Percentiles rank a stretch among this genome's conserved stretches.
These are phyloP conservation scores for Ophiostoma novo-ulmi DNA, from an alignment of 2,329 filamentous ascomycete species.

Conservation along the genomic window DNA sequence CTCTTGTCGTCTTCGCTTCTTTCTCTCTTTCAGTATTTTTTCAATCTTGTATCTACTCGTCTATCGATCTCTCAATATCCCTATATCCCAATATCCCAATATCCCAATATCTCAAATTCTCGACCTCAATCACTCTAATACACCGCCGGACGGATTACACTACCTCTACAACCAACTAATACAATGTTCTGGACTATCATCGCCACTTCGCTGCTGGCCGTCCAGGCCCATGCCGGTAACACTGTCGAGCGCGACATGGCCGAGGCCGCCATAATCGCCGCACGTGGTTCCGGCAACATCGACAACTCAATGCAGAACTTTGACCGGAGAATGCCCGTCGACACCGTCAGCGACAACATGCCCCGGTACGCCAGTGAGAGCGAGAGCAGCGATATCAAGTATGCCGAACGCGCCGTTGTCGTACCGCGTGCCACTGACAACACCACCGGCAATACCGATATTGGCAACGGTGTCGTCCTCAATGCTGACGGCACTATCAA, in stretches of 20 bases:
- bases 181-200: slow-evolving; percentile 38
- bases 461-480: slow-evolving; percentile 33
- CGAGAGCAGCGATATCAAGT: slow-evolving; percentile 21
- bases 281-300: slow-evolving; percentile 22
- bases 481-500: slow-evolving; percentile 46
- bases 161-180: neutral
- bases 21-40: slow-evolving; percentile 2
- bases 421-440: slow-evolving; percentile 25
- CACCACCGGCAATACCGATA: slow-evolving; percentile 5
- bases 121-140: neutral
- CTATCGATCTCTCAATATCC: neutral
- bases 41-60: neutral
- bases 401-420: slow-evolving; percentile 22
- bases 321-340: slow-evolving; percentile 31
- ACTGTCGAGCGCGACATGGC: slow-evolving; percentile 30
- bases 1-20: slow-evolving; percentile 18
- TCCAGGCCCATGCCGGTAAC: slow-evolving; percentile 35
- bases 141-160: slow-evolving; percentile 27
- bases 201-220: slow-evolving; percentile 36
- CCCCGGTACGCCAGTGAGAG: neutral
- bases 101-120: neutral
- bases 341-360: slow-evolving; percentile 26
- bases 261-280: slow-evolving; percentile 23
- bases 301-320: slow-evolving; percentile 25
- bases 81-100: slow-evolving; percentile 8